Evolutionary conservation across 345 rosid species (phyloP), one percentile per base, ranked within the genome.

Genomic region (Clarkia xantiana): DNA sequence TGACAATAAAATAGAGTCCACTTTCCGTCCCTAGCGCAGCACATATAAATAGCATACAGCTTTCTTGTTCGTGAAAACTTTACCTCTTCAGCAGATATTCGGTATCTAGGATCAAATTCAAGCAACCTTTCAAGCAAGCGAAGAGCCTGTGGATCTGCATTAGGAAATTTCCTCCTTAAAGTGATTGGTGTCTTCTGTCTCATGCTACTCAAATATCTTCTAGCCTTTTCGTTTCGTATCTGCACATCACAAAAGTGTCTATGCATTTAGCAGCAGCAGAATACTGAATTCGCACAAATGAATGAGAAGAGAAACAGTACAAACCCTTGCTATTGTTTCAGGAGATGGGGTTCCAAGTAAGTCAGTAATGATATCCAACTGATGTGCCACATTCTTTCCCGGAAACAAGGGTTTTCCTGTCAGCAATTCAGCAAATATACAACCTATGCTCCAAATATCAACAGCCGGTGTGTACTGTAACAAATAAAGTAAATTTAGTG

Each of bases 381-480:
- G 80, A 53, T 91, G 86, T 42, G 72, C 94, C 46, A 91, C 98
- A 67, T 91, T 84, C 75, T 84, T 91, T 51, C 98, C 98, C 41
- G 96, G 93, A 65, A 91, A 91, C 75, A 91, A 70, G 1, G 98
- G 94, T 55, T 79, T 82, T 40, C 94, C 96, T 0, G 81, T 84
- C 20, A 91, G 63, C 83, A 91, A 70, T 72, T 91, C 98, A 2
- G 87, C 96, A 73, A 80, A 91, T 73, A 91, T 91, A 68, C 98
- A 91, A 29, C 98, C 98, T 55, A 91, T 79, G 70, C 98, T 86
- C 98, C 98, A 91, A 53, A 80, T 84, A 73, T 91, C 98, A 58
- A 86, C 82, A 38, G 96, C 94, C 43, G 98, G 98, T 8, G 98
- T 91, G 77, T 91, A 83, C 98, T 86, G 94, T 76, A 75, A 38